A percentile compares a stretch with the other conserved stretches of the same genome.
phyloP scores from a whole-genome alignment of 2,329 filamentous ascomycete species.

The Gyromitra esculenta region DNA sequence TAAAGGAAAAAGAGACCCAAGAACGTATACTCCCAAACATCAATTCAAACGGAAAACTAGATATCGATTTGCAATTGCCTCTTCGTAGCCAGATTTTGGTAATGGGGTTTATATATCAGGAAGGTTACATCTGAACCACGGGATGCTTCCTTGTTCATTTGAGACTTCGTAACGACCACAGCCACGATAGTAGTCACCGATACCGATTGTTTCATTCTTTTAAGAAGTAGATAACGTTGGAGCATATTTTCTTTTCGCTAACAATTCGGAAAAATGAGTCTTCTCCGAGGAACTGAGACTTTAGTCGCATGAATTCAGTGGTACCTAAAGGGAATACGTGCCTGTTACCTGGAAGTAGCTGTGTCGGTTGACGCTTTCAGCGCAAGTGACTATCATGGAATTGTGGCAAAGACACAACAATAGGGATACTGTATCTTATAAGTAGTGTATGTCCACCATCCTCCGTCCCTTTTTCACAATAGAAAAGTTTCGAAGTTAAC shows the following conservation, averaged over 20 bases:
- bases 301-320: not conserved
- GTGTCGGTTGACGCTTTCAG: not conserved
- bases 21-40: not conserved
- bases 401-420: conserved; percentile 2
- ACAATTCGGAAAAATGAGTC: not conserved
- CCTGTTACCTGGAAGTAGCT: not conserved
- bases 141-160: not conserved
- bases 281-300: not conserved
- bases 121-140: not conserved
- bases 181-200: not conserved
- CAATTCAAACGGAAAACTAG: not conserved
- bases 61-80: not conserved
- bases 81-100: not conserved
- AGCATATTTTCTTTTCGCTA: not conserved
- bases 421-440: not conserved
- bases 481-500: not conserved
- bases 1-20: not conserved
- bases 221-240: conserved; percentile 1
- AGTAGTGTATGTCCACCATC: not conserved
- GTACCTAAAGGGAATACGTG: not conserved
- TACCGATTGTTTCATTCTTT: conserved; percentile 1
- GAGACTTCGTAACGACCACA: not conserved
- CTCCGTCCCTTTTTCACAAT: not conserved
- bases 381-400: not conserved
- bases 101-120: not conserved